Evolutionary conservation across 257 asterid species (phyloP), one percentile per base, ranked within the genome.

Genomic region (Lantana camara): DNA sequence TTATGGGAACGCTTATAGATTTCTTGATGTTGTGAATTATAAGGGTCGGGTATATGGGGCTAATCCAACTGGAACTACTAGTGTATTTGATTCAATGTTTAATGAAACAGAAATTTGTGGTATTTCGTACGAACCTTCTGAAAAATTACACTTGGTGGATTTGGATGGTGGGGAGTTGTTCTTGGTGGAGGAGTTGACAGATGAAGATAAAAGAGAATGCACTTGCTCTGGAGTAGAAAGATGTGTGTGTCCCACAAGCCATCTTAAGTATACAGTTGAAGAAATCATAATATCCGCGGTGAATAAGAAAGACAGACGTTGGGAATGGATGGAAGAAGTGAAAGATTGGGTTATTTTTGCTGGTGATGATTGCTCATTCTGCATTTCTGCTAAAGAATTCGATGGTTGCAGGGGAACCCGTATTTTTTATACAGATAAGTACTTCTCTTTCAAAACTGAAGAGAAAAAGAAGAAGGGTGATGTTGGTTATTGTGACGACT

Each of bases 351-450:
- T 51, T 34, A 52, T 64, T 9, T 51, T 64, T 17, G 62, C 12
- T 4, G 70, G 70, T 16, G 70, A 64, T 41, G 70, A 64, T 51
- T 64, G 70, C 16, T 50, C 70, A 7, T 64, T 51, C 62, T 35
- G 42, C 38, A 29, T 64, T 38, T 42, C 62, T 7, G 41, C 61
- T n/a, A 13, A 35, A 19, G 50, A 63, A 35, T 48, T 48, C 4
- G 22, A 64, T n/a, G n/a, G n/a, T n/a, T n/a, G 60, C 11, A 34
- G 20, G 32, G 59, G 69, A 17, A 63, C 62, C 37, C 53, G 62
- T 22, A 61, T 51, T 7, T 63, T 63, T 52, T 64, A 51, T 40
- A 15, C 70, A 3, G 70, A 64, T 23, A 41, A 4, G 3, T 38
- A 51, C 42, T 20, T 64, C 9, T 22, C 0, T 23, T 51, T 50